Evolutionary conservation across 345 rosid genomes (phyloP).

Genomic region (Linum usitatissimum): DNA sequence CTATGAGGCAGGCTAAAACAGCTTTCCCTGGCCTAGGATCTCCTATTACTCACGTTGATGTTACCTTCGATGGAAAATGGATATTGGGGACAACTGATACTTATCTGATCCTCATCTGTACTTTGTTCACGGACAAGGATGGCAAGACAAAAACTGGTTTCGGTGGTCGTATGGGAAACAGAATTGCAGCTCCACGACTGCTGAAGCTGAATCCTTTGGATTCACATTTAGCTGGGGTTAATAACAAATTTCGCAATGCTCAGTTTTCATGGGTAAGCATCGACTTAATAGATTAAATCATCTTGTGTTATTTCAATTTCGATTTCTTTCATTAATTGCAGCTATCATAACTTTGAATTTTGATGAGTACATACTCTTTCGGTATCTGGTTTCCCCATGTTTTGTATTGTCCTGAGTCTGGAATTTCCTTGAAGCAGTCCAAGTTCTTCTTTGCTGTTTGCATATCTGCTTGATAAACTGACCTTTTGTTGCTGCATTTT

Average conservation of each 20-base stretch:
- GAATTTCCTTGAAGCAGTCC: no score
- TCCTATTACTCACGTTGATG: slow-evolving; percentile 91
- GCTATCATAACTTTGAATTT: neutral
- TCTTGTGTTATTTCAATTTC: no score
- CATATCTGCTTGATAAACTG: neutral
- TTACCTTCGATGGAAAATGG: slow-evolving; percentile 97
- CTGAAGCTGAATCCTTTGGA: slow-evolving; percentile 79
- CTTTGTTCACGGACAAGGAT: slow-evolving; percentile 74
- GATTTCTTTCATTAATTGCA: neutral
- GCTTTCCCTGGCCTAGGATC: slow-evolving; percentile 99
- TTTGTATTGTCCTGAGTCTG: no score
- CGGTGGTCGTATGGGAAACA: slow-evolving; percentile 93
- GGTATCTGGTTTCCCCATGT: neutral
- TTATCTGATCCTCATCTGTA: slow-evolving; percentile 77
- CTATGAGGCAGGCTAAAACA: slow-evolving; percentile 96
- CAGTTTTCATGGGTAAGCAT: slow-evolving; percentile 90
- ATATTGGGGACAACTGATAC: slow-evolving; percentile 93
- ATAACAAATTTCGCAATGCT: slow-evolving; percentile 78
- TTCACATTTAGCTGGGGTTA: slow-evolving; percentile 77
- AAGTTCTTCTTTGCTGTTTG: no score
- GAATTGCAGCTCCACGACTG: slow-evolving; percentile 90
- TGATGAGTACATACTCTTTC: neutral
- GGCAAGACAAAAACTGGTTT: slow-evolving; percentile 92
- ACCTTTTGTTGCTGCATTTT: neutral
- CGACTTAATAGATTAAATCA: no score